Base-by-base conservation (phyloP, 2,329 filamentous ascomycete genomes). In the Nakataea oryzae region DNA sequence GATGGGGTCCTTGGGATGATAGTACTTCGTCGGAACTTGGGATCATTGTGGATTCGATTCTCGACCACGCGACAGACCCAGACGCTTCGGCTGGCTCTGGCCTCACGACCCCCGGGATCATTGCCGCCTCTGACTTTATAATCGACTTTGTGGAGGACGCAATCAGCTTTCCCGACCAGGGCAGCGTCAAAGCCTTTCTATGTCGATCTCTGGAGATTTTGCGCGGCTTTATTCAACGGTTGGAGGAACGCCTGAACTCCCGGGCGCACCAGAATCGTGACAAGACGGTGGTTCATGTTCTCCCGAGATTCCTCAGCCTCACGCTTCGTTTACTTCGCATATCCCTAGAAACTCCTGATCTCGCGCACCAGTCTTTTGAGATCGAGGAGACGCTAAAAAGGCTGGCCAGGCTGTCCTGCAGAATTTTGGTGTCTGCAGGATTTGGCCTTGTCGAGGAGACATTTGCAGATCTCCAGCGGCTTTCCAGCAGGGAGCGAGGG, bases 1-100 rank as follows among this genome's bases (percentile, higher is more conserved):
- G 71, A 62, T 88, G 86, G 85, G 78, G 76, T 9, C 57, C 66
- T 2, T 88, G 86, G 85, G 74, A 84, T 65, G 80, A 81, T 12
- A 76, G 76, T 34, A 78, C 80, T 2, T 87, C 85, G 1, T 86
- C 85, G 3, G 84, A 88, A 66, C 66, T 87, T 26, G 85, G 85
- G 2, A 75, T 87, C 54, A 71, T 86, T n/a, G 74, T 86, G 63
- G 85, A 88, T 69, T 84, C 79, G 70, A 72, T 87, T 34, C 69
- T 74, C 13, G 83, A 86, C 41, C 74, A 80, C 57, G 63, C 32
- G 11, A 56, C 30, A 26, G 47, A 61, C 21, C 5, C 59, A 12
- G 59, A 13, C 27, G 26, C 12, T 8, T 3, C 21, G 17, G 41
- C 41, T 1, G 41, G 21, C 21, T 50, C 21, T 50, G 8, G 1